Evolutionary conservation across 2,329 filamentous ascomycete genomes (phyloP), one percentile per base, ranked within the genome.

Genomic region (Fusarium albosuccineum): DNA sequence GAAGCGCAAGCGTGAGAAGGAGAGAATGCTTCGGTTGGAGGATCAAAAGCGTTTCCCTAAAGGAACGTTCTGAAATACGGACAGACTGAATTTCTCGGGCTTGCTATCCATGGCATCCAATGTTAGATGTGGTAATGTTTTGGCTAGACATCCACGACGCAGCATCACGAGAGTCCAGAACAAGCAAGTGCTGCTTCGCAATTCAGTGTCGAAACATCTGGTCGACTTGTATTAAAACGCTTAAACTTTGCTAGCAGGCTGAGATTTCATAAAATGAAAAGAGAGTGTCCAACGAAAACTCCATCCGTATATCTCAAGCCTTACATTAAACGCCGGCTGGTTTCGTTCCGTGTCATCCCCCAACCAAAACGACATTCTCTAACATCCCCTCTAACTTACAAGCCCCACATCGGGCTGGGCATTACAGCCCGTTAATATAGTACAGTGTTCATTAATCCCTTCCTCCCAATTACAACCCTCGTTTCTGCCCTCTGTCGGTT

Each of bases 281-380:
- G n/a, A 17, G 41, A 48, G 13, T 16, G 42, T 39, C 27, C 46
- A 37, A 34, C 37, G 50, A 52, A 56, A 67, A 64, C 57, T 58
- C 59, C 62, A 41, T 60, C 66, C 53, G 51, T 59, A 61, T 65
- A 57, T 53, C 53, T 34, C 46, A 56, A 60, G 36, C 34, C 48
- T 34, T 57, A 57, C 56, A 61, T 62, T 53, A 45, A 72, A 67
- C 60, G 54, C 63, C 54, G 34, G 52, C 52, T 62, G 45, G 37
- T 58, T 53, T 52, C 42, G 36, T 66, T 34, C 39, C 52, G 36
- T 65, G 42, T 56, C 22, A 22, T 22, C 22, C 36, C 42, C 58
- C 44, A 39, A 57, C 53, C 60, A 62, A 66, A 57, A 59, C 59
- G 44, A 69, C 45, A 45, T 51, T 36, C 40, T 48, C 17, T 48